These are phyloP conservation scores for Linnemannia hyalina DNA, from an alignment of 192 early-diverging fungal genomes.

Conservation along the genomic window DNA sequence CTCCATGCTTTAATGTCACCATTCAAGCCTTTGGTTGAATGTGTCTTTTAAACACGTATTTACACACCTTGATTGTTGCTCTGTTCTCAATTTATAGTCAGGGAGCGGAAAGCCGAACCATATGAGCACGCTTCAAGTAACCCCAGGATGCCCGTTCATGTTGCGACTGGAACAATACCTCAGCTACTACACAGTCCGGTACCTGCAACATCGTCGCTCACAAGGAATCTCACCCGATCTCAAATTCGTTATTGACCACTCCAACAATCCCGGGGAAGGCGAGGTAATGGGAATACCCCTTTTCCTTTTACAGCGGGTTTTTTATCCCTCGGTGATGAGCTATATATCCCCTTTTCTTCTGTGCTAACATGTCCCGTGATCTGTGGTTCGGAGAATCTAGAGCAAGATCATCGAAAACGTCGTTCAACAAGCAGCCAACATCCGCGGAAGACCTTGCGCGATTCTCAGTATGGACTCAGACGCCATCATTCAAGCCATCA, in stretches of 20 bases:
- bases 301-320: not conserved
- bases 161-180: conserved; percentile 48
- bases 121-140: conserved; percentile 50
- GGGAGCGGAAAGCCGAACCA: conserved; percentile 7
- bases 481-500: conserved; percentile 45
- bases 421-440: conserved; percentile 38
- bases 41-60: not conserved
- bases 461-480: conserved; percentile 56
- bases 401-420: conserved; percentile 57
- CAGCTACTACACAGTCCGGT: conserved; percentile 50
- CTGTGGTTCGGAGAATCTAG: conserved; percentile 5
- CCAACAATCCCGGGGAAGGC: conserved; percentile 55
- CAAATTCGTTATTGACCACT: conserved; percentile 57
- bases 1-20: not conserved
- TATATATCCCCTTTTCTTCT: not conserved
- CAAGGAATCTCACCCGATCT: conserved; percentile 50
- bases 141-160: conserved; percentile 57
- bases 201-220: conserved; percentile 38
- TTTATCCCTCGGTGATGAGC: not conserved
- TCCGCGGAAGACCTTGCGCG: conserved; percentile 50
- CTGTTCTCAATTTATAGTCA: conserved; percentile 6
- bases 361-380: not conserved
- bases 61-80: not conserved
- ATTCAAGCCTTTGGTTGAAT: not conserved
- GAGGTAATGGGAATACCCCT: conserved; percentile 32